A percentile compares a stretch with the other conserved stretches of the same genome.
Evolutionary conservation across 768 basidiomycete genomes (phyloP).

Genomic region (Clavaria fumosa): DNA sequence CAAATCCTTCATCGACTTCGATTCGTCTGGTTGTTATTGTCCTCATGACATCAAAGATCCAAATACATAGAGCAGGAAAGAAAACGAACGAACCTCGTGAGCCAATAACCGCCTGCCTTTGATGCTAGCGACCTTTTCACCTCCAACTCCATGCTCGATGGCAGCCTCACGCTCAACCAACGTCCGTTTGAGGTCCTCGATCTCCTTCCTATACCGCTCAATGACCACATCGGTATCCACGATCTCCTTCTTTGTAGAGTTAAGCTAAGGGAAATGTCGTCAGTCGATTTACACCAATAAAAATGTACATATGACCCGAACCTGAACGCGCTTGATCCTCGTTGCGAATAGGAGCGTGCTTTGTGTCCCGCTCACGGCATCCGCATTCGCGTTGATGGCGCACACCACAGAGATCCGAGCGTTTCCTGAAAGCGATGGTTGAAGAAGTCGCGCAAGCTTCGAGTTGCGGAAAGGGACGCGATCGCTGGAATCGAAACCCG

Average conservation of each 20-base stretch:
- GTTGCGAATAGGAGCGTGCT: conserved; percentile 87
- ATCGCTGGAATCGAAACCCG: conserved; percentile 30
- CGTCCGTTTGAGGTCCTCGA: conserved; percentile 71
- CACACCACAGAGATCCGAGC: conserved; percentile 94
- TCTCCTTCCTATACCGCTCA: conserved; percentile 87
- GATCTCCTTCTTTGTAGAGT: conserved; percentile 86
- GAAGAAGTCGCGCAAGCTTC: conserved; percentile 86
- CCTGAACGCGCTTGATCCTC: conserved; percentile 79
- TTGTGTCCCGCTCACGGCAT: conserved; percentile 69
- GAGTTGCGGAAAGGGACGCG: conserved; percentile 94
- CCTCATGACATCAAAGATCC: neutral
- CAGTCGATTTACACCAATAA: neutral
- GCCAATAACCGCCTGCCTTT: conserved; percentile 34
- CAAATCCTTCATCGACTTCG: conserved; percentile 71
- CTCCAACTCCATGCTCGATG: too few relatives aligned
- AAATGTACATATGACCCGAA: conserved; percentile 22
- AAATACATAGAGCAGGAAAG: neutral
- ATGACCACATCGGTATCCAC: conserved; percentile 89
- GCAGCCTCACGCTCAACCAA: conserved; percentile 54
- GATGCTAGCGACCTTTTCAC: conserved; percentile 42
- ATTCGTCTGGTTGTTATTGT: conserved; percentile 65
- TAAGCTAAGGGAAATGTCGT: conserved; percentile 27
- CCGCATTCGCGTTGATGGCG: conserved; percentile 77
- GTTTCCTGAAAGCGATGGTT: conserved; percentile 89
- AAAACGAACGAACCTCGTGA: conserved; percentile 25